Conservation (phyloP, 2,329 filamentous ascomycete species). For the Fusarium sulawesiense region DNA sequence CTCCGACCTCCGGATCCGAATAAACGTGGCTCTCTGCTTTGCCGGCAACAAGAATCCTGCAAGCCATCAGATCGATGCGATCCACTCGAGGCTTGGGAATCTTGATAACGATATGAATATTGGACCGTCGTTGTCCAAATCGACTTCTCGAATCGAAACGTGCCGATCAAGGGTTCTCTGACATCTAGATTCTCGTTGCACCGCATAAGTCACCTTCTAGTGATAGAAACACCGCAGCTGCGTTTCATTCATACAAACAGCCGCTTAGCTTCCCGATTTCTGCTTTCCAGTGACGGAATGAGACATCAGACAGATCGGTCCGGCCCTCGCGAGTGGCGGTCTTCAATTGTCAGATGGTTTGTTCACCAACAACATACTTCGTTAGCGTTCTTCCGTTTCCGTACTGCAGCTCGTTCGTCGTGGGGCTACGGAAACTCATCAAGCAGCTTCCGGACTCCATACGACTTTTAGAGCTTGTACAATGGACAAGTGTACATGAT, state of each 20-base stretch:
- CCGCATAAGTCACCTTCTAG: not conserved
- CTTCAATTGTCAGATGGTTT: not conserved
- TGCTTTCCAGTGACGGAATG: not conserved
- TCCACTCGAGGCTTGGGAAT: not conserved
- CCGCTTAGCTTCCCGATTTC: not conserved
- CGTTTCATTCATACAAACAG: not conserved
- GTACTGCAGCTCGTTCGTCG: not conserved
- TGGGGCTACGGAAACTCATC: not conserved
- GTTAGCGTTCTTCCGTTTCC: conserved; percentile 16
- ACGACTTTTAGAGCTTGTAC: not conserved
- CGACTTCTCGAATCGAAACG: not conserved
- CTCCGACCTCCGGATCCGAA: not conserved
- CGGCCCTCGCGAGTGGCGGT: not conserved
- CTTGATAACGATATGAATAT: not conserved
- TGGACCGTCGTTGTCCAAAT: not conserved
- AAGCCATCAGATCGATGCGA: not conserved
- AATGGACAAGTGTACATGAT: not conserved
- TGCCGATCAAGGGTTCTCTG: conserved; percentile 2
- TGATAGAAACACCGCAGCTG: not conserved
- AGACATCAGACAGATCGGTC: not conserved
- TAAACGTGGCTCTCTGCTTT: not conserved
- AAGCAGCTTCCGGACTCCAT: not conserved
- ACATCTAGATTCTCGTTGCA: not conserved
- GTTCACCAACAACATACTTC: not conserved
- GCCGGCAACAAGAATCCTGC: not conserved